phyloP scores from a whole-genome alignment of 2,329 filamentous ascomycete genomes.

The Claviceps fusiformis region DNA sequence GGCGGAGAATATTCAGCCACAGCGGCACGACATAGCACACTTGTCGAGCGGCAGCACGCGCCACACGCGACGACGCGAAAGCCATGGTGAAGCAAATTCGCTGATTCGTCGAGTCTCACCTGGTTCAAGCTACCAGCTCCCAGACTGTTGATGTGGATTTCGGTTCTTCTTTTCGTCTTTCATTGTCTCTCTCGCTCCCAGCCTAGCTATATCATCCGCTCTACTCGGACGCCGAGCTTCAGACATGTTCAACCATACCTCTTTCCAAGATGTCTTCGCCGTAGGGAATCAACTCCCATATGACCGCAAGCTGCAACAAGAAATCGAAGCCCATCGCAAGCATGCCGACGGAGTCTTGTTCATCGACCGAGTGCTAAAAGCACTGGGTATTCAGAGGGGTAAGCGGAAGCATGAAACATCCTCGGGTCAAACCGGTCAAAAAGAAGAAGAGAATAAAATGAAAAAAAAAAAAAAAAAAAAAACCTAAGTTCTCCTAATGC shows the following conservation, averaged over 20 bases:
- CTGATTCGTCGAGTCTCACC: neutral
- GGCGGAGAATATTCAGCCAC: neutral
- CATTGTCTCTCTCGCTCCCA: neutral
- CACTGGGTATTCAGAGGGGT: conserved; percentile 59
- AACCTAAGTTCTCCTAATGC: neutral
- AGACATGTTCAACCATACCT: conserved; percentile 48
- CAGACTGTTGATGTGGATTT: neutral
- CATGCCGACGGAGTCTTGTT: conserved; percentile 58
- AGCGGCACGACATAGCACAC: neutral
- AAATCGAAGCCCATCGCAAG: conserved; percentile 54
- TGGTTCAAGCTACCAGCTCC: neutral
- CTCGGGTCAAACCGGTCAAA: neutral
- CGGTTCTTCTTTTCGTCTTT: neutral
- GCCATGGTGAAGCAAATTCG: neutral
- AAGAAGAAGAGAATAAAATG: too few species aligned
- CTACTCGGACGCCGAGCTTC: neutral
- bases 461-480: neutral
- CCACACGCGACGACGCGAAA: conserved; percentile 11
- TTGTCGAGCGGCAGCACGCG: neutral
- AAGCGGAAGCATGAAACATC: conserved; percentile 1
- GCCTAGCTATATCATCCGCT: neutral
- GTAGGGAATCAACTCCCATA: conserved; percentile 47
- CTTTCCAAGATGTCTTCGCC: conserved; percentile 56
- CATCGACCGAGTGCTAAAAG: conserved; percentile 62
- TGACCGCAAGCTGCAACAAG: conserved; percentile 43